Evolutionary conservation across 148 eudicot species (phyloP).

Genomic region (Simmondsia chinensis): DNA sequence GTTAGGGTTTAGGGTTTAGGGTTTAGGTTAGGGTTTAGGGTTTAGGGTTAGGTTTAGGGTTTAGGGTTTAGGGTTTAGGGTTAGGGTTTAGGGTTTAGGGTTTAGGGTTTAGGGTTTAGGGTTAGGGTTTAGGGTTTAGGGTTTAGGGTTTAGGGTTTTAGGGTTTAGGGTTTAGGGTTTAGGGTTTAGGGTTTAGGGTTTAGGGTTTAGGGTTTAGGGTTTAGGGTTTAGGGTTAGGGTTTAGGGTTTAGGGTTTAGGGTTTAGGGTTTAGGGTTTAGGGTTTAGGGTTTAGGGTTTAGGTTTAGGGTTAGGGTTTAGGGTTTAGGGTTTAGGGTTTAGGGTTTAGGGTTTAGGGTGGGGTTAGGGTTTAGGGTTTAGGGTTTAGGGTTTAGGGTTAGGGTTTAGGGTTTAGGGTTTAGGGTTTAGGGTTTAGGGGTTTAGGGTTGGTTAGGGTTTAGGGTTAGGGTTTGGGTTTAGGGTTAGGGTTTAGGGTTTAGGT

Average conservation of each 20-base stretch:
- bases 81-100: not conserved
- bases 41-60: not conserved
- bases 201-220: not conserved
- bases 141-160: not conserved
- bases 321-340: conserved; percentile 2
- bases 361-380: conserved; percentile 7
- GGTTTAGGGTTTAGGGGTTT: conserved; percentile 8
- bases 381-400: conserved; percentile 7
- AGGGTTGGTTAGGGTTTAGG: conserved; percentile 12
- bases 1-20: conserved; percentile 3
- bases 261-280: not conserved
- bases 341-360: conserved; percentile 6
- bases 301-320: not conserved
- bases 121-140: not conserved
- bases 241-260: not conserved
- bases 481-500: conserved; percentile 13
- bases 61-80: not conserved
- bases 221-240: conserved; percentile 3
- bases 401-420: conserved; percentile 5
- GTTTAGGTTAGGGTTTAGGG: not conserved
- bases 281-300: not conserved
- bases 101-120: not conserved
- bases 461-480: conserved; percentile 14
- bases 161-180: not conserved
- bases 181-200: not conserved